Evolutionary conservation across 2,329 filamentous ascomycete genomes (phyloP).

Genomic region (Keithomyces neogunnii): DNA sequence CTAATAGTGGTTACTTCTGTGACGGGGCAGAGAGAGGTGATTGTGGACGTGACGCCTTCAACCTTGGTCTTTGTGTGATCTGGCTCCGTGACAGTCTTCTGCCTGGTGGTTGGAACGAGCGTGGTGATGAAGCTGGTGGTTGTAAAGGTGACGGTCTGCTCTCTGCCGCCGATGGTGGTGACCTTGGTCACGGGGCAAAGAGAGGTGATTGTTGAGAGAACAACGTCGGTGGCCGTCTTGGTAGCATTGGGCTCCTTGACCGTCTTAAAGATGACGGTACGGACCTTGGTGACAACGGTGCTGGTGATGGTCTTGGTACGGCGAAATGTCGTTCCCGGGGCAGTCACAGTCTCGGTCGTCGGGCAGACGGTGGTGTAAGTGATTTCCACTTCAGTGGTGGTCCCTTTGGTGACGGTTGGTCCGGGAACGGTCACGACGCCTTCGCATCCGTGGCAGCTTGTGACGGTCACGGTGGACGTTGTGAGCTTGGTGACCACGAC

Average conservation of each 20-base stretch:
- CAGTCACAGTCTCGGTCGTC: conserved; percentile 26
- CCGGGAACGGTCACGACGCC: conserved; percentile 28
- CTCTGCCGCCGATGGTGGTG: conserved; percentile 18
- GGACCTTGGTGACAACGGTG: conserved; percentile 19
- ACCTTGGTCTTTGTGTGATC: conserved; percentile 23
- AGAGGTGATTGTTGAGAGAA: conserved; percentile 32
- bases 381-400: conserved; percentile 23
- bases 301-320: conserved; percentile 17
- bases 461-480: conserved; percentile 35
- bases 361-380: conserved; percentile 31
- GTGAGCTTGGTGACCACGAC: conserved; percentile 32
- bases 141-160: conserved; percentile 15
- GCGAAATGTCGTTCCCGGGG: conserved; percentile 21
- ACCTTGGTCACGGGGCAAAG: conserved; percentile 32
- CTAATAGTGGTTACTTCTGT: conserved; percentile 35
- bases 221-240: conserved; percentile 24
- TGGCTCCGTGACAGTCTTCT: conserved; percentile 22
- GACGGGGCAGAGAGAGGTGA: conserved; percentile 35
- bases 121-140: conserved; percentile 16
- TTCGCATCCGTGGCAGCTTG: conserved; percentile 28
- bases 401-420: conserved; percentile 21
- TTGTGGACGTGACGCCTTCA: conserved; percentile 28
- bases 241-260: conserved; percentile 16
- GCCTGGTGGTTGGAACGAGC: conserved; percentile 18
- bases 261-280: conserved; percentile 21